Evolutionary conservation across 441 rosid species (phyloP), one percentile per base, ranked within the genome.

Genomic region (Croton laevigatus): DNA sequence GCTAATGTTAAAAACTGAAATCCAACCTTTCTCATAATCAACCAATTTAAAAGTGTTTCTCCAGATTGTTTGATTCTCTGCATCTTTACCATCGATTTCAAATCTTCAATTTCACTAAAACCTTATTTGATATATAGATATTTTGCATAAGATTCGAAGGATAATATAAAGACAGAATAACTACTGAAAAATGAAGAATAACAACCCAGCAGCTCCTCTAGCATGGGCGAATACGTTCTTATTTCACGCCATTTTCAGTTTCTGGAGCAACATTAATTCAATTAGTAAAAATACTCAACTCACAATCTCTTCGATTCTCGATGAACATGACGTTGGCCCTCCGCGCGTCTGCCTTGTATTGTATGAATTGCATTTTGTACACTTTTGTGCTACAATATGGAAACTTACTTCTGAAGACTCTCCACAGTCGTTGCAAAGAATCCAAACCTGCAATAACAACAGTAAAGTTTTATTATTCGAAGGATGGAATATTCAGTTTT

Each of bases 391-490:
- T 3, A 89, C 71, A 6, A 91, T 49, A 71, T 93, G 96, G 78
- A 88, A 91, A 68, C 79, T 82, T 12, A 87, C 91, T 10, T 80
- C 79, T 0, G 87, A 82, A 52, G 81, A 87, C 51, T 81, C 77
- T 20, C 90, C 87, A 8, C 97, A 93, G 55, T 93, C 98, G 40
- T 93, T 93, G 86, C 97, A 94, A 3, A 94, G 96, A 70, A 94
- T 91, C 98, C 93, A 94, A n/a, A 93, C 91, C 94, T 91, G 34
- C 36, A 3, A 54, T 19, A 19, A 76, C 11, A 16, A 61, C 10
- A 64, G 14, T 27, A 38, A 54, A 6, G 17, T 51, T 3, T 16
- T 20, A 73, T 4, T 19, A 19, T 14, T 51, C 14, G 3, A 13
- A 63, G 63, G 59, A 65, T 34, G 5, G 14, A 57, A 62, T 4